phyloP scores from a whole-genome alignment of 108 stramenopile species.

The Discostella pseudostelligera region DNA sequence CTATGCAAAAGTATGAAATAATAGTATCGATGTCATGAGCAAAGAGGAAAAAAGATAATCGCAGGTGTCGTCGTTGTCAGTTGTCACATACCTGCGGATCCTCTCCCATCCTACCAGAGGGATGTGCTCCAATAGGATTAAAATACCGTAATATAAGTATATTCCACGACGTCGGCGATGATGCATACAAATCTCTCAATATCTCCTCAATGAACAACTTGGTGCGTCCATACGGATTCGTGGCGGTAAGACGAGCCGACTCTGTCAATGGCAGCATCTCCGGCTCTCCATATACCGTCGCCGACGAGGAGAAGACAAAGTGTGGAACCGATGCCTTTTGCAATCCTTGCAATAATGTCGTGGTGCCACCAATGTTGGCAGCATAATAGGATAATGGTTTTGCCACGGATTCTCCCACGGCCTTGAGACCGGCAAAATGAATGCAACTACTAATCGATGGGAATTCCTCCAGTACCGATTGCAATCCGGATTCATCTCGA shows the following conservation, averaged over 20 bases:
- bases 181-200: slow-evolving; percentile 85
- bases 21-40: slow-evolving; percentile 50
- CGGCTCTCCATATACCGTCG: slow-evolving; percentile 98
- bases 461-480: slow-evolving; percentile 69
- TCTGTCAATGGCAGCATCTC: slow-evolving; percentile 89
- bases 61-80: not conserved
- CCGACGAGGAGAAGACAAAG: slow-evolving; percentile 96
- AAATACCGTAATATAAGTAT: slow-evolving; percentile 95
- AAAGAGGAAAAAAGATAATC: slow-evolving; percentile 17
- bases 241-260: slow-evolving; percentile 70
- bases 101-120: slow-evolving; percentile 95
- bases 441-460: slow-evolving; percentile 88
- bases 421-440: slow-evolving; percentile 99
- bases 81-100: slow-evolving; percentile 87
- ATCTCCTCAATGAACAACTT: slow-evolving; percentile 99
- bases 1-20: not conserved
- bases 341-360: slow-evolving; percentile 70
- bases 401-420: slow-evolving; percentile 88
- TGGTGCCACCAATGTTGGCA: slow-evolving; percentile 95
- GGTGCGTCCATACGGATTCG: slow-evolving; percentile 97
- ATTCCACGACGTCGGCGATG: slow-evolving; percentile 59
- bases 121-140: slow-evolving; percentile 99
- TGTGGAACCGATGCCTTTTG: slow-evolving; percentile 44
- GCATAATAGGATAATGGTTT: slow-evolving; percentile 95
- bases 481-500: slow-evolving; percentile 54